phyloP scores from a whole-genome alignment of 805 yeast species.

The Yamadazyma paraphyllophila region DNA sequence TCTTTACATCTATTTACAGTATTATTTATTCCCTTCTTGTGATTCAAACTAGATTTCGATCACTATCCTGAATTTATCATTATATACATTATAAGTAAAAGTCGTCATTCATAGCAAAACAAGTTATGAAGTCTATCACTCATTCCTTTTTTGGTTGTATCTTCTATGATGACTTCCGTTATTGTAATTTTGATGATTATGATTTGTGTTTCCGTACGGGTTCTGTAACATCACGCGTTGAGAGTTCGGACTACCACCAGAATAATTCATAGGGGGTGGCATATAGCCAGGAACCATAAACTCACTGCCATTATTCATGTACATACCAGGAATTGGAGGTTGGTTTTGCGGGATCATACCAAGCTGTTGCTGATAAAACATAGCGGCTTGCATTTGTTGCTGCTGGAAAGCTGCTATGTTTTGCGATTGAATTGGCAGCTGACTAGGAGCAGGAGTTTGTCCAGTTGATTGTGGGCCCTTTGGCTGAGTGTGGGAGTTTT shows the following conservation, averaged over 20 bases:
- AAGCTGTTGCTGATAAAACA: constrained; percentile 36
- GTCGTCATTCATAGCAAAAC: constrained; percentile 3
- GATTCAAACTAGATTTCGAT: background rate
- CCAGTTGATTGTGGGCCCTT: constrained; percentile 13
- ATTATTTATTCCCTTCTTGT: background rate
- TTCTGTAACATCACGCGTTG: constrained; percentile 9
- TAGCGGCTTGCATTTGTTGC: constrained; percentile 37
- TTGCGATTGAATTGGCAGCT: constrained; percentile 5
- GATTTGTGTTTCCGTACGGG: constrained; percentile 5
- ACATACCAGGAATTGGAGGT: constrained; percentile 24
- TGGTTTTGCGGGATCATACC: constrained; percentile 33
- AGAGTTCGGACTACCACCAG: constrained; percentile 15
- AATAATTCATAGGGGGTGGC: constrained; percentile 30
- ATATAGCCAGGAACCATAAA: constrained; percentile 28
- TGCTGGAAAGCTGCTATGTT: constrained; percentile 32
- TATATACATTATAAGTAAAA: constrained; percentile 4
- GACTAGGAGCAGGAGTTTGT: constrained; percentile 18
- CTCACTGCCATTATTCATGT: constrained; percentile 9
- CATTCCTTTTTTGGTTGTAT: constrained; percentile 15
- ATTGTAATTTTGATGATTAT: constrained; percentile 5
- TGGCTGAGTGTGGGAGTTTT: constrained; percentile 1
- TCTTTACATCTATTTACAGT: constrained; percentile 2
- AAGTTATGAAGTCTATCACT: background rate
- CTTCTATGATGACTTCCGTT: constrained; percentile 12
- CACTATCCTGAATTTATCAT: background rate